phyloP scores from a whole-genome alignment of 78 protist genomes.

The Acrasis kona region DNA sequence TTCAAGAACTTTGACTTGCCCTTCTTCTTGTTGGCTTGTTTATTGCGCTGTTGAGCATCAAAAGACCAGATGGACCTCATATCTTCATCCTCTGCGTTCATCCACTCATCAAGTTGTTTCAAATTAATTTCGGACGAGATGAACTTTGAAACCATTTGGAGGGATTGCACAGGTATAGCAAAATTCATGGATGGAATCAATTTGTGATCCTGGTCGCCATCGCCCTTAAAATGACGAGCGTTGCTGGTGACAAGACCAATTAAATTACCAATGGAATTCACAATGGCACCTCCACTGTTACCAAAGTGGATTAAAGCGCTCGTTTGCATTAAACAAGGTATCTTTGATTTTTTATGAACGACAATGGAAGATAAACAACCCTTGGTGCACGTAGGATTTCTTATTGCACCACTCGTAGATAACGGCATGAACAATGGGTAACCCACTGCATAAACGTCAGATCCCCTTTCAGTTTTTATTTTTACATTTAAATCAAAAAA shows the following conservation, averaged over 20 bases:
- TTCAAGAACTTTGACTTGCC: no score
- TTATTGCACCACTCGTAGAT: no score
- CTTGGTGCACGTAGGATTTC: not conserved
- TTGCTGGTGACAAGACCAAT: not conserved
- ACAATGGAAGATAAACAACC: not conserved
- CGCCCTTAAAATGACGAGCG: not conserved
- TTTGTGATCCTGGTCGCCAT: not conserved
- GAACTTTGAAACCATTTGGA: no score
- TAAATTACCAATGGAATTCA: not conserved
- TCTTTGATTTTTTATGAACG: not conserved
- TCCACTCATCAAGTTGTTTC: no score
- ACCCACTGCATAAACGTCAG: not conserved
- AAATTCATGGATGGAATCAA: not conserved
- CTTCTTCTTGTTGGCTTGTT: no score
- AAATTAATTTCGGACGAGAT: no score
- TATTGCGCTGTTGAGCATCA: no score
- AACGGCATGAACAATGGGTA: not conserved
- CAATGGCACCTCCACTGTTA: not conserved
- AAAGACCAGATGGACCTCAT: no score
- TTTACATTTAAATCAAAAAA: not conserved
- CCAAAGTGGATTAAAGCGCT: not conserved
- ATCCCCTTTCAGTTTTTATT: not conserved
- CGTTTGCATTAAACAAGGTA: not conserved
- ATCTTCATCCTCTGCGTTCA: no score
- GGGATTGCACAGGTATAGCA: not conserved